Base-by-base conservation (phyloP, 352 stramenopile species). In the Halophytophthora polymorphica region DNA sequence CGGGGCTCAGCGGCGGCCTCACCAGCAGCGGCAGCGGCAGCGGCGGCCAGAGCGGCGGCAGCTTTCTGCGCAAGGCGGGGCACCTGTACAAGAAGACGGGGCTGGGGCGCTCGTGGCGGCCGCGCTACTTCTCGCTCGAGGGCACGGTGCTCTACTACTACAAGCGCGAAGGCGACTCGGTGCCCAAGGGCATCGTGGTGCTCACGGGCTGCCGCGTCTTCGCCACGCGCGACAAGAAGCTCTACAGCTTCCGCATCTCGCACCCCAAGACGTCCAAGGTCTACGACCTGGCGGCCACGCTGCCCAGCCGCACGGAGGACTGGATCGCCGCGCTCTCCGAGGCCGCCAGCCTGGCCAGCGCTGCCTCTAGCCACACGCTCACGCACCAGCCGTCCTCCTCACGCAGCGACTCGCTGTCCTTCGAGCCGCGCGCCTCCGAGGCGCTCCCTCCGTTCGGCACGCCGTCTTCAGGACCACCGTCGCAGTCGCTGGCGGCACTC, bases 171-270 rank as follows among this genome's bases (percentile, higher is more conserved):
- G 72, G 75, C 50, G 77, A 90, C 53, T 70, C 64, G 2, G 50
- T 77, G 25, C 73, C 77, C 17, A 72, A 78, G 34, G 73, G 73
- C 39, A 83, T 82, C 43, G 64, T 90, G 17, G 61, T 90, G 61
- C 77, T 90, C 56, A 78, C 75, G 29, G 73, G 76, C 54, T 88
- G 75, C 41, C 36, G 68, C 36, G 57, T 88, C 23, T 58, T 53
- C 45, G 33, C 53, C 15, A 88, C 73, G n/a, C 65, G 70, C 21
- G 63, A 88, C 58, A 84, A 85, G 53, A 83, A 83, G 44, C 72
- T 77, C 63, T 87, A 86, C 61, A 86, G 73, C 56, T 88, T 90
- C 62, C 73, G 71, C 56, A 83, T 88, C 52, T 75, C 77, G 47
- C 80, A 90, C 52, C 71, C 77, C 11, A 76, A 79, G 56, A 84